Percentiles rank a stretch among this genome's conserved stretches.
These are phyloP conservation scores for Puccinia hordei DNA, from an alignment of 1,284 basidiomycete genomes.

Conservation along the genomic window DNA sequence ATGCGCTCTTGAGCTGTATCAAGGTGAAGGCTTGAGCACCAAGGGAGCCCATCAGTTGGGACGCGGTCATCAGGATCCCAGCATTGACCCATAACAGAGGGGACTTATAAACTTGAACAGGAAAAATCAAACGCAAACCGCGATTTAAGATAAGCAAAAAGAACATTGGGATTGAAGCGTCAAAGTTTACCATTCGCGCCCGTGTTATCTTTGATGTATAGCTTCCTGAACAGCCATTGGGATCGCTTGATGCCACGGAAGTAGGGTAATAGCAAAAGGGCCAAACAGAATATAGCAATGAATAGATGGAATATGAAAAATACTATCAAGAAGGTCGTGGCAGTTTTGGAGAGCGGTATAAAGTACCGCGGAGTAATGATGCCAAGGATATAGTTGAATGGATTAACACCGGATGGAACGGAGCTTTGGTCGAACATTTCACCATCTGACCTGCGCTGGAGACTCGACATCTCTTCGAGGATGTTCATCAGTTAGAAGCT, in stretches of 20 bases:
- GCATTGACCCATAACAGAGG: slow-evolving; percentile 12
- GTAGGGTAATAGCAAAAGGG: background rate
- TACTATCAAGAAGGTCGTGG: background rate
- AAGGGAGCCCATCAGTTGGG: background rate
- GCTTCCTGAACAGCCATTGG: slow-evolving; percentile 3
- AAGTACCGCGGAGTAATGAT: background rate
- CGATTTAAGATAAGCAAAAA: background rate
- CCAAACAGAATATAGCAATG: background rate
- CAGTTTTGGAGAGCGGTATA: background rate
- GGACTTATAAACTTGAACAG: background rate
- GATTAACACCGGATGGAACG: slow-evolving; percentile 1
- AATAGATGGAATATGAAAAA: background rate
- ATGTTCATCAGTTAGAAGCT: too few species aligned
- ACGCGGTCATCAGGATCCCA: slow-evolving; percentile 15
- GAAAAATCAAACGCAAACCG: background rate
- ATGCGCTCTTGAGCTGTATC: background rate
- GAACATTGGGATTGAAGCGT: background rate
- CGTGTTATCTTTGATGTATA: slow-evolving; percentile 3
- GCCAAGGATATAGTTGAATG: background rate
- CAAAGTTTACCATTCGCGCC: background rate
- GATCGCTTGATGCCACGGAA: background rate
- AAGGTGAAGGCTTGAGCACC: slow-evolving; percentile 9
- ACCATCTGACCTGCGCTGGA: too few species aligned
- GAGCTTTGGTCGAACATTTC: background rate
- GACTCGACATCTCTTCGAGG: too few species aligned